phyloP scores from a whole-genome alignment of 129 eudicot genomes.

The Arctium minus region DNA sequence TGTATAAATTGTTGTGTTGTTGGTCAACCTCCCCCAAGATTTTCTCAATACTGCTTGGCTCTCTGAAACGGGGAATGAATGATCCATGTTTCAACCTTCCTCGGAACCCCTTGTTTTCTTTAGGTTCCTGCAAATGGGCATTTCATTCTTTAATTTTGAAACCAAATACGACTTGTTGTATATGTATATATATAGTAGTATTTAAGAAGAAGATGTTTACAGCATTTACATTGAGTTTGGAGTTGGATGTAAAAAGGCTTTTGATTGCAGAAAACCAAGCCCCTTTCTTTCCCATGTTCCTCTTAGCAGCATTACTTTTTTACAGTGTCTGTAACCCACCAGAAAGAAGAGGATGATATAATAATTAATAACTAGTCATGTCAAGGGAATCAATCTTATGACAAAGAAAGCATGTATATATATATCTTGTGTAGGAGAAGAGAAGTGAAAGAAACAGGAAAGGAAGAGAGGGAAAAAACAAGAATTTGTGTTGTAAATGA shows the following conservation, averaged over 20 bases:
- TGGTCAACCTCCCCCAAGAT: slow-evolving; percentile 78
- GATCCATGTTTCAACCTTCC: slow-evolving; percentile 48
- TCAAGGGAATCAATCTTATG: no score
- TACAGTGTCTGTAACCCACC: not conserved
- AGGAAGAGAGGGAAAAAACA: no score
- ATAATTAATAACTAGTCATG: no score
- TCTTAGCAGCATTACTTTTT: slow-evolving; percentile 46
- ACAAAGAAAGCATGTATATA: no score
- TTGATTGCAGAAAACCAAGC: slow-evolving; percentile 89
- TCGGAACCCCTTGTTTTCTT: slow-evolving; percentile 47
- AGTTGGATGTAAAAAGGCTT: slow-evolving; percentile 56
- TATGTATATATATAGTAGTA: not conserved
- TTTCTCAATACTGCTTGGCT: slow-evolving; percentile 94
- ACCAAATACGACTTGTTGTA: no score
- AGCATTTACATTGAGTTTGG: slow-evolving; percentile 39
- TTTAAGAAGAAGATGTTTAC: not conserved
- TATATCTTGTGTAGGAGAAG: no score
- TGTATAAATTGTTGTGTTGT: not conserved
- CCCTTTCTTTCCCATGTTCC: slow-evolving; percentile 80
- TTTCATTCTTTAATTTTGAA: not conserved
- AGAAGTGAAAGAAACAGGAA: no score
- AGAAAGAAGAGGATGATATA: no score
- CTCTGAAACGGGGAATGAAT: slow-evolving; percentile 69
- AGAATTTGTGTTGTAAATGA: no score
- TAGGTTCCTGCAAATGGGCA: slow-evolving; percentile 38